phyloP scores from a whole-genome alignment of 1,284 basidiomycete species.

The Cystobasidium pallidum region DNA sequence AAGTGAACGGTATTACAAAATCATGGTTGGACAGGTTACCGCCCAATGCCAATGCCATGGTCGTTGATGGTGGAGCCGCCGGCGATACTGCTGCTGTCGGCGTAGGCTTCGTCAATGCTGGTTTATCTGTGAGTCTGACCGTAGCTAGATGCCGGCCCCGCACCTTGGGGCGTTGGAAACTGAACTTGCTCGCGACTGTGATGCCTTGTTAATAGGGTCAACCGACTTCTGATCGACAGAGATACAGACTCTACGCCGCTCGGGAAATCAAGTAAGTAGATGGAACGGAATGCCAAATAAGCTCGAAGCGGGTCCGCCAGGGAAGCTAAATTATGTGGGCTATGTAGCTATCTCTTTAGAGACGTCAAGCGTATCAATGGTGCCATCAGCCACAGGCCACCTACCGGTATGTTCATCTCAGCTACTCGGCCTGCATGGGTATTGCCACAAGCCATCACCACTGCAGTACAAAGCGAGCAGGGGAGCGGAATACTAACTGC shows the following conservation, averaged over 20 bases:
- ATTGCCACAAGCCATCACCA: too few relatives aligned
- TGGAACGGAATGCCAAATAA: constrained; percentile 55
- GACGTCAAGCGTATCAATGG: constrained; percentile 63
- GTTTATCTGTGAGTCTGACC: constrained; percentile 2
- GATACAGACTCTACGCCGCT: not conserved
- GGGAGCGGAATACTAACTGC: too few relatives aligned
- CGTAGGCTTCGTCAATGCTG: constrained; percentile 46
- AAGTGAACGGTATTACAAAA: constrained; percentile 45
- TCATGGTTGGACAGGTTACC: constrained; percentile 43
- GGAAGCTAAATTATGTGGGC: constrained; percentile 69
- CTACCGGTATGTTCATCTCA: constrained; percentile 15
- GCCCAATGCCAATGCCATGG: constrained; percentile 40
- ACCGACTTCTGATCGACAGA: constrained; percentile 13
- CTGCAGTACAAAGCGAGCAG: too few relatives aligned
- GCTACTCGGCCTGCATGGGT: too few relatives aligned
- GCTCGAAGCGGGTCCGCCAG: too few relatives aligned
- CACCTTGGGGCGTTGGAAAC: too few relatives aligned
- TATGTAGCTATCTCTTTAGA: constrained; percentile 71
- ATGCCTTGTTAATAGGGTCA: not conserved
- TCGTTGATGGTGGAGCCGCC: constrained; percentile 45
- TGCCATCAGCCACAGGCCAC: constrained; percentile 56
- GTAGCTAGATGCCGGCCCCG: too few relatives aligned
- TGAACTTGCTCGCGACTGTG: not conserved
- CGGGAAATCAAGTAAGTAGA: constrained; percentile 6
- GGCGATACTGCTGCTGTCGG: constrained; percentile 49